phyloP scores from a whole-genome alignment of 2,329 filamentous ascomycete genomes.

The Basipetospora sp. region DNA sequence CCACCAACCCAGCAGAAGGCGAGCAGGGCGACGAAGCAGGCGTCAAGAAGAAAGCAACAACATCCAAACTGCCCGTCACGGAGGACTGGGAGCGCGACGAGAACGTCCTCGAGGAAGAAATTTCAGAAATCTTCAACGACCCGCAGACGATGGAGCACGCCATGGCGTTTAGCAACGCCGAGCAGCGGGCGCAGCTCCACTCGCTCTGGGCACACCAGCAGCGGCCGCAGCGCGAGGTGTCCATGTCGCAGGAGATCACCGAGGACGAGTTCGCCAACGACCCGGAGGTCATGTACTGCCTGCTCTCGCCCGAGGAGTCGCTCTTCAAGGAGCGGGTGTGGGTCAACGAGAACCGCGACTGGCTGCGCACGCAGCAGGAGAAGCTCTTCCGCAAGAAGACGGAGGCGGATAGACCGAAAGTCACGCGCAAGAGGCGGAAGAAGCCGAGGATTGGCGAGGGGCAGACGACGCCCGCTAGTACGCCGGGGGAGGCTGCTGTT shows the following conservation, averaged over 20 bases:
- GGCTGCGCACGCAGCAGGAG: slow-evolving; percentile 72
- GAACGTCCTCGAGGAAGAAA: slow-evolving; percentile 52
- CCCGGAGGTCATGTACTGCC: slow-evolving; percentile 68
- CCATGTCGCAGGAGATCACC: slow-evolving; percentile 51
- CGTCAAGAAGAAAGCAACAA: too few relatives aligned
- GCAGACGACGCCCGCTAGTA: slow-evolving; percentile 49
- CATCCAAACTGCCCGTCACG: slow-evolving; percentile 38
- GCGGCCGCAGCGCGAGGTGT: slow-evolving; percentile 32
- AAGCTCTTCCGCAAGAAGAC: slow-evolving; percentile 64
- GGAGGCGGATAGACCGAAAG: slow-evolving; percentile 41
- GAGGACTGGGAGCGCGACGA: slow-evolving; percentile 51
- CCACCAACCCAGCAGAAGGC: too few relatives aligned
- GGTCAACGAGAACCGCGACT: slow-evolving; percentile 90
- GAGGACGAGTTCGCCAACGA: slow-evolving; percentile 82
- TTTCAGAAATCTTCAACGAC: slow-evolving; percentile 54
- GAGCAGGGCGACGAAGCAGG: too few relatives aligned
- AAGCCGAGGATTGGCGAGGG: slow-evolving; percentile 48
- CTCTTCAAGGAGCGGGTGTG: slow-evolving; percentile 81
- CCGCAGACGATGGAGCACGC: slow-evolving; percentile 42
- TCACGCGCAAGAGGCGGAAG: slow-evolving; percentile 40
- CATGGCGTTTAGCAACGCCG: slow-evolving; percentile 42
- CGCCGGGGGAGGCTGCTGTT: slow-evolving; percentile 53
- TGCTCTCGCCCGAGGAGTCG: slow-evolving; percentile 59
- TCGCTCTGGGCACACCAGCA: slow-evolving; percentile 35
- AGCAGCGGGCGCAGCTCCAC: slow-evolving; percentile 39